These are phyloP conservation scores for Bacidia rubella DNA, from an alignment of 495 filamentous ascomycete species.

Conservation along the genomic window DNA sequence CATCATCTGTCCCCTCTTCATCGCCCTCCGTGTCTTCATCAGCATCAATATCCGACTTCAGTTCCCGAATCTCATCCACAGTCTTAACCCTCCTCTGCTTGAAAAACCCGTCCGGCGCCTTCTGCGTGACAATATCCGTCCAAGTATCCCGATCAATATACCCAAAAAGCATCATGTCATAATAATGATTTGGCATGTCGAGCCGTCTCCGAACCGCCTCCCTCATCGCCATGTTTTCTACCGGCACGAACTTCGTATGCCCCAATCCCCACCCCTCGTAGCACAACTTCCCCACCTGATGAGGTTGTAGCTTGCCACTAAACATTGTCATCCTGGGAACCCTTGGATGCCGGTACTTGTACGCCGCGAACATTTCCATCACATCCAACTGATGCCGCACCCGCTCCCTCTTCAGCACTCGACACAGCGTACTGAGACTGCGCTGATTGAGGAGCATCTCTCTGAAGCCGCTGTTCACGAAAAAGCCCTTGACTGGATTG, in stretches of 20 bases:
- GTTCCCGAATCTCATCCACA: neutral
- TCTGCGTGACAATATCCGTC: constrained; percentile 20
- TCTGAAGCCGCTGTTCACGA: constrained; percentile 27
- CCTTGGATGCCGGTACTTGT: constrained; percentile 17
- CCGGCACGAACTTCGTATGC: constrained; percentile 29
- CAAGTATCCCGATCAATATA: constrained; percentile 34
- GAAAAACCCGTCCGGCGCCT: neutral
- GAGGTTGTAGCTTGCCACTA: constrained; percentile 31
- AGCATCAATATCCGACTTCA: neutral
- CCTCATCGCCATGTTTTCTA: constrained; percentile 41
- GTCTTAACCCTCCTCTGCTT: neutral
- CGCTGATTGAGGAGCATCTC: constrained; percentile 46
- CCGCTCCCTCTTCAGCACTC: constrained; percentile 31
- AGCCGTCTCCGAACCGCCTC: constrained; percentile 37
- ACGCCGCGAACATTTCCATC: constrained; percentile 30
- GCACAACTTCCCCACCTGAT: constrained; percentile 35
- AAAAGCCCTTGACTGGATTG: constrained; percentile 30
- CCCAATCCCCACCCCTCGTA: constrained; percentile 38
- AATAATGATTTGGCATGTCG: constrained; percentile 28
- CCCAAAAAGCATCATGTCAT: constrained; percentile 41
- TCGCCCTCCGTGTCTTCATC: neutral
- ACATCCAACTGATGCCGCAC: constrained; percentile 29
- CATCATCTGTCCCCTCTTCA: neutral
- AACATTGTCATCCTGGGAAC: constrained; percentile 19
- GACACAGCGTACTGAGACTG: constrained; percentile 34